phyloP scores from a whole-genome alignment of 305 asterid genomes.

The Vinca major region DNA sequence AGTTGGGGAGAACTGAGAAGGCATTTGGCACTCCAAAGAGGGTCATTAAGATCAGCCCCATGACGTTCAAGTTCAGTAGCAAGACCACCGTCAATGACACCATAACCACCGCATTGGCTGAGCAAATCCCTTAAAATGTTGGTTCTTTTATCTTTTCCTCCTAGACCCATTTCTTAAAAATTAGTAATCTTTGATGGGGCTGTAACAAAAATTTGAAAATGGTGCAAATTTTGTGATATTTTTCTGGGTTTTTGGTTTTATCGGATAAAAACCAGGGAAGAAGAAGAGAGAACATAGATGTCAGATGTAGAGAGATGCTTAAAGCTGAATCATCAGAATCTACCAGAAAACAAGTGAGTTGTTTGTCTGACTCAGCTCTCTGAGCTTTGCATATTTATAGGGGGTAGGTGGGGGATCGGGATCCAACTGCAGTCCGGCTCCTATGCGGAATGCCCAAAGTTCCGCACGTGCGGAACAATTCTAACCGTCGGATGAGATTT shows the following conservation, averaged over 20 bases:
- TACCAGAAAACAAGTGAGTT: background rate
- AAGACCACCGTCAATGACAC: slow-evolving; percentile 74
- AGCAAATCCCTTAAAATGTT: slow-evolving; percentile 36
- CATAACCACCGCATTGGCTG: slow-evolving; percentile 60
- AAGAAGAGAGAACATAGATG: slow-evolving; percentile 7
- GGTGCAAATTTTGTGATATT: too few relatives aligned
- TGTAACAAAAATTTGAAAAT: background rate
- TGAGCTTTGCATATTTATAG: slow-evolving; percentile 14
- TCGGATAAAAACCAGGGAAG: background rate
- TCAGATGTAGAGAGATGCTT: slow-evolving; percentile 10
- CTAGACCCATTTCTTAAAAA: slow-evolving; percentile 24
- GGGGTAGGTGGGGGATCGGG: slow-evolving; percentile 4
- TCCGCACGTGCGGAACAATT: too few relatives aligned
- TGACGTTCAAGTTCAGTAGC: slow-evolving; percentile 78
- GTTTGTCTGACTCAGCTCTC: slow-evolving; percentile 3
- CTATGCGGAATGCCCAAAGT: too few relatives aligned
- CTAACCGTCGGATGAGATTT: too few relatives aligned
- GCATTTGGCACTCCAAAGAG: slow-evolving; percentile 88
- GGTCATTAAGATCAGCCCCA: slow-evolving; percentile 71
- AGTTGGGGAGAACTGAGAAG: slow-evolving; percentile 65
- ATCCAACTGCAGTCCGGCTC: too few relatives aligned
- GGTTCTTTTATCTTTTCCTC: slow-evolving; percentile 11
- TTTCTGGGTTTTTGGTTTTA: background rate
- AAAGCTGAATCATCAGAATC: background rate
- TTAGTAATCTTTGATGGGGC: background rate